Percentiles rank a stretch among this genome's conserved stretches.
Evolutionary conservation across 192 early-diverging fungal genomes (phyloP).

Genomic region (Thamnidium elegans): DNA sequence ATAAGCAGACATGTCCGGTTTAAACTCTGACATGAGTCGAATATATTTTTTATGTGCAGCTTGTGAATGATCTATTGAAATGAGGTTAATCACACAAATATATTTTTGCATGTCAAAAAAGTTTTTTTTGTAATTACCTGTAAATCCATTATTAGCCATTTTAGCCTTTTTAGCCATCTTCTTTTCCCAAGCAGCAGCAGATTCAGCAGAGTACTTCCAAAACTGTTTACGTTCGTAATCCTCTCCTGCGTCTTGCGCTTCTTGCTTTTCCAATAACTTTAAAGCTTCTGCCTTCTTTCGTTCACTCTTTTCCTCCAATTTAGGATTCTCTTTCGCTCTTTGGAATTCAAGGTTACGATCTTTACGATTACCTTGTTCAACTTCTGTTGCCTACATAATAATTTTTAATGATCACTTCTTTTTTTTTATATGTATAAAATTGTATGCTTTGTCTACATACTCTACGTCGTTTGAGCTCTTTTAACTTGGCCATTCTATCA

Average conservation of each 20-base stretch:
- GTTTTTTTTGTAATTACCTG: conserved; percentile 45
- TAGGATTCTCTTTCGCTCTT: conserved; percentile 63
- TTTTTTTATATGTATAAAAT: background rate
- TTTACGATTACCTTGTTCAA: conserved; percentile 65
- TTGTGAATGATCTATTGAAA: conserved; percentile 68
- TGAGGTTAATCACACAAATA: background rate
- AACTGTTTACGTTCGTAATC: conserved; percentile 84
- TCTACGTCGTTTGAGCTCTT: conserved; percentile 45
- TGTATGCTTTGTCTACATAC: conserved; percentile 16
- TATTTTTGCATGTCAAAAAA: background rate
- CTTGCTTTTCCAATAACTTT: conserved; percentile 57
- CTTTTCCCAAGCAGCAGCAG: conserved; percentile 82
- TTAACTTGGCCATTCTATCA: conserved; percentile 45
- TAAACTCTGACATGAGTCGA: conserved; percentile 71
- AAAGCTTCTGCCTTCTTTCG: conserved; percentile 71
- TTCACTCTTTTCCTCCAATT: conserved; percentile 61
- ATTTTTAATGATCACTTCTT: background rate
- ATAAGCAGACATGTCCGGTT: conserved; percentile 79
- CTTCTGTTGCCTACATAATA: conserved; percentile 30
- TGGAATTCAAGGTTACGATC: conserved; percentile 78
- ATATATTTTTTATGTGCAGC: conserved; percentile 88
- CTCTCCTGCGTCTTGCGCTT: conserved; percentile 65
- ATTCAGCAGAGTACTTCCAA: conserved; percentile 83
- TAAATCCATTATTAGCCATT: conserved; percentile 75
- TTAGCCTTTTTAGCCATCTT: conserved; percentile 69